Evolutionary conservation across 2,329 filamentous ascomycete species (phyloP).

Genomic region (Penicillium psychrosexuale): DNA sequence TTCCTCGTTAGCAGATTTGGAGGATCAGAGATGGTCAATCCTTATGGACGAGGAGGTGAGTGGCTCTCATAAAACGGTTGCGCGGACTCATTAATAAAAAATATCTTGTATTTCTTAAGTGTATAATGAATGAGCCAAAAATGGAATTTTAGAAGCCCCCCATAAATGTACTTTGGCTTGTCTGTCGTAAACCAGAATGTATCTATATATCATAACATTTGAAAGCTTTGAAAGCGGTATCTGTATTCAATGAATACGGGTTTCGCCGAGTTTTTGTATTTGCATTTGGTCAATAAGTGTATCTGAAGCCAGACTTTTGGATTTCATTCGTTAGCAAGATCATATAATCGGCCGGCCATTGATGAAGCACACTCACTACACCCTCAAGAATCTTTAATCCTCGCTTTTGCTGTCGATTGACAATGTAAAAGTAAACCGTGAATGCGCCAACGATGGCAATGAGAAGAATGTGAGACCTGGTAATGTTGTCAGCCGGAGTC

Average conservation of each 20-base stretch:
- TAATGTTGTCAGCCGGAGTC: neutral
- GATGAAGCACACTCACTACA: constrained; percentile 25
- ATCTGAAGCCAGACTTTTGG: constrained; percentile 31
- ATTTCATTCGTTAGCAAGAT: neutral
- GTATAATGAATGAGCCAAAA: neutral
- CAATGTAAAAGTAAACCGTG: constrained; percentile 52
- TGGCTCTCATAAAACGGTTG: neutral
- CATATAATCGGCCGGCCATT: neutral
- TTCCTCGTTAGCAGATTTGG: constrained; percentile 16
- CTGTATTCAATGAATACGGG: neutral
- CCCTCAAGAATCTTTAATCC: constrained; percentile 53
- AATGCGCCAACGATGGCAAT: constrained; percentile 54
- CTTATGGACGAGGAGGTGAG: neutral
- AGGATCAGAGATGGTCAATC: constrained; percentile 13
- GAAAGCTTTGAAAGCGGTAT: neutral
- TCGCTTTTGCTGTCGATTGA: constrained; percentile 50
- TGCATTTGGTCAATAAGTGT: constrained; percentile 30
- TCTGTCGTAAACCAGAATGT: no score
- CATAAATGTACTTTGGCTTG: neutral
- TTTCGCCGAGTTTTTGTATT: neutral
- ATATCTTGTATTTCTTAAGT: neutral
- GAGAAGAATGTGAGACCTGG: constrained; percentile 57
- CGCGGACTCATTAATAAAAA: constrained; percentile 1
- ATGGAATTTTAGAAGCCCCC: neutral
- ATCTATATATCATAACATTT: neutral